These are phyloP conservation scores for Hypomyces rosellus DNA, from an alignment of 2,329 filamentous ascomycete species.

Conservation along the genomic window DNA sequence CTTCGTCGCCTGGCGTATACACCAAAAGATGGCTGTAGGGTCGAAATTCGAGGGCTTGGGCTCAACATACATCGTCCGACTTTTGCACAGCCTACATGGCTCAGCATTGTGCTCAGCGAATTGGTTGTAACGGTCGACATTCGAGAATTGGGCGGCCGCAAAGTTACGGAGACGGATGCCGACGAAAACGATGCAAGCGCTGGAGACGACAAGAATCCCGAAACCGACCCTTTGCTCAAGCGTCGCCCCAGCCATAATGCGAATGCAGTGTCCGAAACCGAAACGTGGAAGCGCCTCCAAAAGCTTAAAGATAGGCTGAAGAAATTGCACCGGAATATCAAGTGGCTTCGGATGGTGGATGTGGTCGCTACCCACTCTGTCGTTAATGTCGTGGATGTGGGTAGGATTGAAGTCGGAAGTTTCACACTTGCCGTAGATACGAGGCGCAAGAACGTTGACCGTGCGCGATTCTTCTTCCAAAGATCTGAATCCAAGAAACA, in stretches of 20 bases:
- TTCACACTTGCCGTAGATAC: slow-evolving; percentile 87
- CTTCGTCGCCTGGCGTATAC: slow-evolving; percentile 86
- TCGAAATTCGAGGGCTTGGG: slow-evolving; percentile 85
- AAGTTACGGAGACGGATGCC: slow-evolving; percentile 25
- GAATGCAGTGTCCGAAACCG: slow-evolving; percentile 45
- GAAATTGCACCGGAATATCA: slow-evolving; percentile 74
- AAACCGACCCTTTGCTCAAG: slow-evolving; percentile 8
- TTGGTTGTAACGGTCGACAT: slow-evolving; percentile 78
- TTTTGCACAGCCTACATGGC: slow-evolving; percentile 94
- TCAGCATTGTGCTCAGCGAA: slow-evolving; percentile 83
- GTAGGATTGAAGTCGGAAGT: slow-evolving; percentile 76
- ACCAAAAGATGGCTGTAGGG: slow-evolving; percentile 77
- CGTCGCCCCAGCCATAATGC: slow-evolving; percentile 13
- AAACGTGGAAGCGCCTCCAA: slow-evolving; percentile 76
- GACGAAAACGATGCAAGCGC: slow-evolving; percentile 20
- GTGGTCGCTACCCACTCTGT: slow-evolving; percentile 76
- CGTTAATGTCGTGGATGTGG: slow-evolving; percentile 71
- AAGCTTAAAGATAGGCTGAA: slow-evolving; percentile 80
- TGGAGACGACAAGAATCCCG: slow-evolving; percentile 21
- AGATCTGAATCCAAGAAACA: slow-evolving; percentile 54
- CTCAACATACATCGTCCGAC: slow-evolving; percentile 87
- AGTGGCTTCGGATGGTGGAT: slow-evolving; percentile 86
- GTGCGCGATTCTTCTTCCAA: slow-evolving; percentile 81
- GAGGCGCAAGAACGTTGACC: slow-evolving; percentile 81
- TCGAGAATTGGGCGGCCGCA: slow-evolving; percentile 52